Evolutionary conservation across 768 basidiomycete species (phyloP), one percentile per base, ranked within the genome.

Genomic region (Panaeolus papilionaceus): DNA sequence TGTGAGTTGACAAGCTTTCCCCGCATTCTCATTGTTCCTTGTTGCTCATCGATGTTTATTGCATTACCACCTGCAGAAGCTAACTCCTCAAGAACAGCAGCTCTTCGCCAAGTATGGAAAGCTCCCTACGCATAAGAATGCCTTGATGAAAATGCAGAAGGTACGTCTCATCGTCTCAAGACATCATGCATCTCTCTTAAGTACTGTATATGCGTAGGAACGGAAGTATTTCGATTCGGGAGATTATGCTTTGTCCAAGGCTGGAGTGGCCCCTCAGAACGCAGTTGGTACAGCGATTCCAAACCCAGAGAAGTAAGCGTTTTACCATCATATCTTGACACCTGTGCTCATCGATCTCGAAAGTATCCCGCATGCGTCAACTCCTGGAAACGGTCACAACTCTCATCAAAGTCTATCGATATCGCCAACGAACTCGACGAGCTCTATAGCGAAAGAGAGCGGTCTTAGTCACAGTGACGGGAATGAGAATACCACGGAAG

Each of bases 211-310:
- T 74, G 66, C 64, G 42, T 72, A 98, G 96, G 97, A 99, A 76
- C 93, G 98, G 75, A 99, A 99, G 81, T 99, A 95, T 82, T 99
- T 99, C 79, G 98, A 99, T 81, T 99, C 97, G 66, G 98, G 98
- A 67, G 98, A 99, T 79, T 99, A 99, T 75, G 96, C 96, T 38
- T 84, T 99, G 71, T 95, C 95, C 63, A 98, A 99, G 79, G 98
- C 98, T 2, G 93, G 98, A 33, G 90, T 92, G 61, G 85, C 91
- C n/a, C 91, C 94, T 61, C 93, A 94, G 78, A 93, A 86, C 70
- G 85, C 89, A 2, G 95, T 98, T 65, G 98, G 98, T 37, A 99
- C 96, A 9, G 94, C 95, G 40, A 98, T 98, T 71, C 97, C 98
- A n/a, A 96, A 93, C 79, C 96, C 98, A 37, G 94, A 98, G 81